Evolutionary conservation across 2,329 filamentous ascomycete genomes (phyloP).

Genomic region (Sclerotinia spermophila): DNA sequence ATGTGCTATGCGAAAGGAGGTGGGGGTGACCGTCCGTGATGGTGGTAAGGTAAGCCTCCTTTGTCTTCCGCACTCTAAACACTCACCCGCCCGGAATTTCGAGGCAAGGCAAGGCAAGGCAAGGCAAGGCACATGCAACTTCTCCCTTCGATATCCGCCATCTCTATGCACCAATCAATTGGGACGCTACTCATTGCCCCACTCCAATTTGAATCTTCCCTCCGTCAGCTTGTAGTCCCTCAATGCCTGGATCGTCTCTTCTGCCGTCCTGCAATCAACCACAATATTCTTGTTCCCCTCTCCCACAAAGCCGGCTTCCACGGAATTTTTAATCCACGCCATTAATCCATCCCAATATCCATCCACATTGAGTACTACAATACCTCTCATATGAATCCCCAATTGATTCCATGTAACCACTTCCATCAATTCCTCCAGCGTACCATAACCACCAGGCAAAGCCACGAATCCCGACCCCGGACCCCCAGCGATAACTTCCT

Average conservation of each 20-base stretch:
- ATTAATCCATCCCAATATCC: constrained; percentile 90
- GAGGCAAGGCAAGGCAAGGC: too few relatives aligned
- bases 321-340: constrained; percentile 73
- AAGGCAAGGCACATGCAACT: neutral
- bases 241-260: constrained; percentile 68
- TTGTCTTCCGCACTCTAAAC: neutral
- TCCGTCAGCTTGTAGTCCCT: constrained; percentile 71
- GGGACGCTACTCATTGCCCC: constrained; percentile 50
- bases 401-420: constrained; percentile 93
- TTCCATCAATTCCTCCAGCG: constrained; percentile 93
- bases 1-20: neutral
- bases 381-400: constrained; percentile 78
- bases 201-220: constrained; percentile 75
- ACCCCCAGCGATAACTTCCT: constrained; percentile 76
- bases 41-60: neutral
- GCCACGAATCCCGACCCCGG: constrained; percentile 87
- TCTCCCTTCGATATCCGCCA: neutral
- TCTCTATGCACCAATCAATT: neutral
- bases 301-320: constrained; percentile 73
- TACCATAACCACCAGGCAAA: constrained; percentile 85
- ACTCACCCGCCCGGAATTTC: neutral
- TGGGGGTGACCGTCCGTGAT: neutral
- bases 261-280: constrained; percentile 67
- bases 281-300: constrained; percentile 70
- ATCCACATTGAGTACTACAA: constrained; percentile 81